These are phyloP conservation scores for Saturnispora dispora DNA, from an alignment of 805 yeast genomes.

Conservation along the genomic window DNA sequence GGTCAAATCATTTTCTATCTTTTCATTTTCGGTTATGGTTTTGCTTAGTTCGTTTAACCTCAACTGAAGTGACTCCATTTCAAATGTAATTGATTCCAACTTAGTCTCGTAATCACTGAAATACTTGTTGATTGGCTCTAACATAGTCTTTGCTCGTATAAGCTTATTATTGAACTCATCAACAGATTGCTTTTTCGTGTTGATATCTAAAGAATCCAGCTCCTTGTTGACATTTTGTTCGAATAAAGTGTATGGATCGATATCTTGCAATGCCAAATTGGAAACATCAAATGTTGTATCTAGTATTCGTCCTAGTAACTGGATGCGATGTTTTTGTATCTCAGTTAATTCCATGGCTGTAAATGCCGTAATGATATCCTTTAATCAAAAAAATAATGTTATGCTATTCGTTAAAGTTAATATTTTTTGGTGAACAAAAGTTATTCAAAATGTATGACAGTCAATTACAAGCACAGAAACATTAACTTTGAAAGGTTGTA, in stretches of 20 bases:
- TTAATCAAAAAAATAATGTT: background rate
- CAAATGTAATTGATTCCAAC: slow-evolving; percentile 45
- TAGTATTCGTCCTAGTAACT: background rate
- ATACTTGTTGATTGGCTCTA: slow-evolving; percentile 45
- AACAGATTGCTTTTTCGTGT: slow-evolving; percentile 8
- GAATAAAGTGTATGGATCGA: background rate
- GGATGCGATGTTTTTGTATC: background rate
- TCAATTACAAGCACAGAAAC: background rate
- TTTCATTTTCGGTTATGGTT: slow-evolving; percentile 39
- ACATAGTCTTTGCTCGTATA: slow-evolving; percentile 14
- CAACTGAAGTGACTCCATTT: slow-evolving; percentile 50
- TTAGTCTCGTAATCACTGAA: slow-evolving; percentile 50
- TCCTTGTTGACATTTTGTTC: slow-evolving; percentile 3
- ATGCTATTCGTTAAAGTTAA: background rate
- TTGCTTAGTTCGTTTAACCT: slow-evolving; percentile 41
- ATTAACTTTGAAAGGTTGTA: background rate
- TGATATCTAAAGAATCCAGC: slow-evolving; percentile 12
- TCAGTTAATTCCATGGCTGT: background rate
- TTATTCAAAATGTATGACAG: background rate
- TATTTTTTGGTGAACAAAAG: background rate
- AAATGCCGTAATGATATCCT: background rate
- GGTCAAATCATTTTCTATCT: slow-evolving; percentile 44
- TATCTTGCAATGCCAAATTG: background rate
- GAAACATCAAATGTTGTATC: slow-evolving; percentile 1
- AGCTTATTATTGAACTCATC: slow-evolving; percentile 8